Evolutionary conservation across 495 filamentous ascomycete genomes (phyloP), one percentile per base, ranked within the genome.

Genomic region (Aspergillus panamensis): DNA sequence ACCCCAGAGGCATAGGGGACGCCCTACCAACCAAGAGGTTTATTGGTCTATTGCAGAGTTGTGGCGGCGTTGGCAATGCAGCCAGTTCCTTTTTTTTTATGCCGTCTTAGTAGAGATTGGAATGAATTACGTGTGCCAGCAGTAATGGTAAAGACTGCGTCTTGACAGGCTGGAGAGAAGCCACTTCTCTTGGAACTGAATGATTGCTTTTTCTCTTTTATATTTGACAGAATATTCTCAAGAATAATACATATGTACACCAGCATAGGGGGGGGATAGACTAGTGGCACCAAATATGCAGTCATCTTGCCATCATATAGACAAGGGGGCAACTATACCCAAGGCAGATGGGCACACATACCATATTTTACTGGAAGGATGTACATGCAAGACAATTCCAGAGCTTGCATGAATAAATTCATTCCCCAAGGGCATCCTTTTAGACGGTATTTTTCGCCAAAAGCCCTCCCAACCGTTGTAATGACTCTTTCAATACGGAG

Each of bases 401-500:
- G 2, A 25, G 25, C 5, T 2, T 25, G 25, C 25, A 5, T 25
- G 25, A 25, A 25, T 25, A 25, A 25, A 25, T 25, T 25, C 25
- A 25, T 25, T 25, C 25, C 2, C 25, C 25, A 25, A 25, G 25
- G 25, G 25, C 25, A 25, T 20, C n/a, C n/a, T n/a, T 19, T 21
- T 20, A 19, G n/a, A 4, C 42, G 33, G 29, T 44, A n/a, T 20
- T 44, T 37, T 25, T 58, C 53, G 30, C 9, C 13, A 58, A 62
- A 42, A 58, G 19, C 25, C 40, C 32, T 7, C 39, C 32, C 20
- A 54, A 29, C 10, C 40, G 39, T 13, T 32, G 51, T 42, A 58
- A 32, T 13, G 53, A n/a, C 7, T 21, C 8, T 30, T 48, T 55
- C 17, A 68, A 21, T 16, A 57, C 32, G 12, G 48, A 21, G 16